Conservation (phyloP, 768 basidiomycete genomes). For the Pleurotus sapidus region DNA sequence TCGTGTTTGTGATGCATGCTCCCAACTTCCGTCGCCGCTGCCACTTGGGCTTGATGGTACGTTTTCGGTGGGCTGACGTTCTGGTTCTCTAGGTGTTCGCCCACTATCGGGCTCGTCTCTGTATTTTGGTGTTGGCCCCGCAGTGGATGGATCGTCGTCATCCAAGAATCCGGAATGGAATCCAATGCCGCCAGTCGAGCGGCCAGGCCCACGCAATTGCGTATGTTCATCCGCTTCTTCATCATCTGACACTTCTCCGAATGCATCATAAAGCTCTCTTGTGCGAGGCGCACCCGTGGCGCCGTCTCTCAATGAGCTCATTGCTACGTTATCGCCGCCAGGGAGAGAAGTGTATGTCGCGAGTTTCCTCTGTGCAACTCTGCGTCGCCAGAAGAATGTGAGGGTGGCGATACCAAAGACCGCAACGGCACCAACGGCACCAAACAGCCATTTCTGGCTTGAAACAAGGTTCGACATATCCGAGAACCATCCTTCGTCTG, state of each 20-base stretch:
- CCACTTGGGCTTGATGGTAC: conserved; percentile 34
- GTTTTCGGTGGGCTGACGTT: conserved; percentile 12
- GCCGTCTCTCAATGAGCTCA: conserved; percentile 57
- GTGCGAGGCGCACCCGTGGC: conserved; percentile 48
- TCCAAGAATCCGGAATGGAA: conserved; percentile 84
- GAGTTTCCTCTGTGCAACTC: conserved; percentile 35
- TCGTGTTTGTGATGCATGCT: conserved; percentile 47
- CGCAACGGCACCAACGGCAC: conserved; percentile 73
- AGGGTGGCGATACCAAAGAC: conserved; percentile 69
- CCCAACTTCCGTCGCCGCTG: conserved; percentile 73
- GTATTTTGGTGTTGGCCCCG: conserved; percentile 32
- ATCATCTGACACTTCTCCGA: conserved; percentile 86
- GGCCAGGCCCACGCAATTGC: conserved; percentile 40
- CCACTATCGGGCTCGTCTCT: conserved; percentile 54
- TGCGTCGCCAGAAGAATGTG: conserved; percentile 80
- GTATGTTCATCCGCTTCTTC: conserved; percentile 76
- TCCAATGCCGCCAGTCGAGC: conserved; percentile 29
- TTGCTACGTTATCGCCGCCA: conserved; percentile 68
- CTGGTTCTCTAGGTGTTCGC: conserved; percentile 8
- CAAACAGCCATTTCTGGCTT: conserved; percentile 88
- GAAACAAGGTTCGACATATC: conserved; percentile 71
- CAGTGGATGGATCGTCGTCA: conserved; percentile 58
- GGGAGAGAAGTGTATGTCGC: conserved; percentile 58
- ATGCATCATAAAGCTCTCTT: conserved; percentile 94
- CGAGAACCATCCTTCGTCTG: conserved; percentile 85